Evolutionary conservation across 1,284 basidiomycete species (phyloP).

Genomic region (Hemileia vastatrix): DNA sequence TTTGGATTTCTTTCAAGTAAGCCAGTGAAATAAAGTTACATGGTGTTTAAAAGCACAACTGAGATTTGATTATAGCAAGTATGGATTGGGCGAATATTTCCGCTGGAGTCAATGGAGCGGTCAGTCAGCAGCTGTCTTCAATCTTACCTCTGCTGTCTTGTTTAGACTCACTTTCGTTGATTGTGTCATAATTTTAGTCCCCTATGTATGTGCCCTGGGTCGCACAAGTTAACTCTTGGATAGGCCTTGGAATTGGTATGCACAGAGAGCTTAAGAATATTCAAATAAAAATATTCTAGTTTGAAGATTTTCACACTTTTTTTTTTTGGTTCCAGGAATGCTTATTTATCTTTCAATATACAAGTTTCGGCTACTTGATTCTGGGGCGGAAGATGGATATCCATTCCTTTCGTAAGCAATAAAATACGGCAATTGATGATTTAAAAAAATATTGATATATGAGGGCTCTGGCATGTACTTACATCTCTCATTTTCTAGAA

Average conservation of each 20-base stretch:
- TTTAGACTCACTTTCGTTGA: not conserved
- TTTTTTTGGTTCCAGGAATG: not conserved
- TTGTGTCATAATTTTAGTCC: conserved; percentile 3
- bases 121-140: conserved; percentile 2
- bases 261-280: not conserved
- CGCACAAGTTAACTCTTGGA: conserved; percentile 24
- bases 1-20: conserved; percentile 21
- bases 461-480: too few species aligned
- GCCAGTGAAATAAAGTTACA: not conserved
- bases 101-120: conserved; percentile 23
- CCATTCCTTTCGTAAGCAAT: conserved; percentile 22
- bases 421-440: not conserved
- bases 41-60: not conserved
- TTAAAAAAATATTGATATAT: not conserved
- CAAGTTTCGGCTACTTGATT: conserved; percentile 13
- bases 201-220: conserved; percentile 24
- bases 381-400: conserved; percentile 13
- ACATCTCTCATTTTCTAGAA: not conserved
- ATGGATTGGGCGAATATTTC: conserved; percentile 25
- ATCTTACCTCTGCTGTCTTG: not conserved
- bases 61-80: conserved; percentile 8
- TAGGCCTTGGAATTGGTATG: conserved; percentile 16
- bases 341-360: conserved; percentile 23
- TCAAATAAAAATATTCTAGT: too few species aligned
- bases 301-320: not conserved